These are phyloP conservation scores for Penicilliopsis zonata DNA, from an alignment of 495 filamentous ascomycete genomes.

Conservation along the genomic window DNA sequence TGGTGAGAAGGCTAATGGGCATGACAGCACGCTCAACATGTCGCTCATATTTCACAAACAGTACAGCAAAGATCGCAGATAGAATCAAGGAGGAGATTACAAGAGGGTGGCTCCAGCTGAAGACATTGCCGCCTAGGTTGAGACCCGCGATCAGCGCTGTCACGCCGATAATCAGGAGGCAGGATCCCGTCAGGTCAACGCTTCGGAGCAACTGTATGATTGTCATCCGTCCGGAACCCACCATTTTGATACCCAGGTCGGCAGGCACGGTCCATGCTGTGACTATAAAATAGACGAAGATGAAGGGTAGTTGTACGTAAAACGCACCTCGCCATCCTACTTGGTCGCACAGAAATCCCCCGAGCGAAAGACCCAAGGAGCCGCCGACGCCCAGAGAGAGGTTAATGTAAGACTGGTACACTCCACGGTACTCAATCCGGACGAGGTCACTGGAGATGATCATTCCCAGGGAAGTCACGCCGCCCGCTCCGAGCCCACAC, in stretches of 20 bases:
- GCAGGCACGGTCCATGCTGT: constrained; percentile 45
- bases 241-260: constrained; percentile 41
- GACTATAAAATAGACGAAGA: constrained; percentile 47
- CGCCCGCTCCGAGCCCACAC: constrained; percentile 64
- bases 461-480: constrained; percentile 57
- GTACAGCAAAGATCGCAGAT: constrained; percentile 40
- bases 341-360: constrained; percentile 59
- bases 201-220: constrained; percentile 46
- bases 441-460: constrained; percentile 68
- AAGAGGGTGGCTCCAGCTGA: constrained; percentile 60
- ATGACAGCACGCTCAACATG: constrained; percentile 54
- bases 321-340: constrained; percentile 68
- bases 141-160: constrained; percentile 61
- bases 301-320: constrained; percentile 52
- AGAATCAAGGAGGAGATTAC: constrained; percentile 50
- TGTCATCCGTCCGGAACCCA: constrained; percentile 32
- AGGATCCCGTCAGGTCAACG: constrained; percentile 58
- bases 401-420: constrained; percentile 70
- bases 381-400: constrained; percentile 50
- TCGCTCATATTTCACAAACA: constrained; percentile 53
- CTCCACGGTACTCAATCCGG: constrained; percentile 59
- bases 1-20: constrained; percentile 49
- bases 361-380: constrained; percentile 58
- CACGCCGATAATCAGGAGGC: constrained; percentile 49
- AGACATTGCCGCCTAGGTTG: constrained; percentile 67